These are phyloP conservation scores for Lentithecium fluviatile DNA, from an alignment of 495 filamentous ascomycete species.

Conservation along the genomic window DNA sequence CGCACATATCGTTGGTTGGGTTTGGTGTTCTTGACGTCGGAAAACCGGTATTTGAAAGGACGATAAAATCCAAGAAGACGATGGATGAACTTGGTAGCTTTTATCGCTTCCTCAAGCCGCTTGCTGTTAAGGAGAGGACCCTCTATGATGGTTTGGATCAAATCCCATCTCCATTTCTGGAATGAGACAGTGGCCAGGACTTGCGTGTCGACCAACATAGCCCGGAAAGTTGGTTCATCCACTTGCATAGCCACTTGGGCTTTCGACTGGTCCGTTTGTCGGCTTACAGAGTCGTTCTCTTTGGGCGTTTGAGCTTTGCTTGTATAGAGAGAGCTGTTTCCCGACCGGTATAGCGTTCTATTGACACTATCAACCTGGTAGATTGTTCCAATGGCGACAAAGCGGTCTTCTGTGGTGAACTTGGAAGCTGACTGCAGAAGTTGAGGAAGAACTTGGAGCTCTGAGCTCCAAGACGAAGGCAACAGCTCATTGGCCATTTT, in stretches of 20 bases:
- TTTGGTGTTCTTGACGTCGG: constrained; percentile 79
- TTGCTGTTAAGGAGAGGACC: constrained; percentile 91
- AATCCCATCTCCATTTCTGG: constrained; percentile 94
- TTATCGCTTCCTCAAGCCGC: constrained; percentile 89
- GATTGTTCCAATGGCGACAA: constrained; percentile 77
- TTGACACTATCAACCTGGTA: constrained; percentile 98
- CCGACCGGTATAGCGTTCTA: constrained; percentile 83
- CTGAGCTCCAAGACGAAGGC: constrained; percentile 71
- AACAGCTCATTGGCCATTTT: constrained; percentile 84
- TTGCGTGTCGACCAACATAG: constrained; percentile 79
- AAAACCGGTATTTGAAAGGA: constrained; percentile 94
- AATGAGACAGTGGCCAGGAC: constrained; percentile 83
- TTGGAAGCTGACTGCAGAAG: constrained; percentile 72
- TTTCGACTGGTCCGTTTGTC: constrained; percentile 65
- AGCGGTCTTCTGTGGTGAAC: constrained; percentile 68
- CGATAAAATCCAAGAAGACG: constrained; percentile 90
- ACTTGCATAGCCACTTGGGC: constrained; percentile 68
- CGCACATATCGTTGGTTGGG: constrained; percentile 91
- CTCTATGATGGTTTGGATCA: constrained; percentile 86
- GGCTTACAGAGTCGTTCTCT: constrained; percentile 23
- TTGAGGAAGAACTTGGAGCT: constrained; percentile 80
- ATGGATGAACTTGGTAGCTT: constrained; percentile 92
- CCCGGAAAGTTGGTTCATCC: constrained; percentile 85
- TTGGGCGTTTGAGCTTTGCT: constrained; percentile 44
- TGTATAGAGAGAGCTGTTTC: constrained; percentile 48